Evolutionary conservation across 305 asterid genomes (phyloP), one percentile per base, ranked within the genome.

Genomic region (Nicotiana rustica): DNA sequence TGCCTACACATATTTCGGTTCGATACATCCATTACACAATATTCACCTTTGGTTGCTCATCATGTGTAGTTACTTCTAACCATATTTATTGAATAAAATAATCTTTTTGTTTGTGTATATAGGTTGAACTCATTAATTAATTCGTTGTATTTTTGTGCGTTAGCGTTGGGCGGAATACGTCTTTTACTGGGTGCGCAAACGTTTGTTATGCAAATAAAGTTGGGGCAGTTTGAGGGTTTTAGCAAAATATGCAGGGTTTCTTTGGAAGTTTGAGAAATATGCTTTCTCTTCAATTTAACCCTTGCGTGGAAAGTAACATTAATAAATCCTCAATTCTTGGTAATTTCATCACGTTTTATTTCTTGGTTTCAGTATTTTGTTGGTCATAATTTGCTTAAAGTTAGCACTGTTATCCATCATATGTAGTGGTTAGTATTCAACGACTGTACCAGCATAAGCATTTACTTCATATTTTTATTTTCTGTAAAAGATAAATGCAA

Each of bases 401-500:
- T 14, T 5, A 47, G 7, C 38, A 21, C 8, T 13, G 7, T 71
- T 44, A 47, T 21, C 38, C 61, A 71, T 47, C 78, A 21, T 13
- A 44, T 47, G 13, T 71, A 25, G 64, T 49, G 44, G 44, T 75
- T 25, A 14, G 64, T 38, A 14, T 75, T 49, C 21, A 21, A 19
- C 21, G 14, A 6, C 4, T 49, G 25, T 25, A 52, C 64, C 15
- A 75, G 12, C 44, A 25, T 3, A 49, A 75, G 9, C 44, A 75
- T 47, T 75, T 52, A 21, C 9, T 73, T 73, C 14, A 8, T 21
- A 47, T 19, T 44, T 10, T 70, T 70, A 75, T 14, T 75, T 49
- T 75, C 15, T 41, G 25, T 13, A 73, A 49, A 4, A 73, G 79
- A 49, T 49, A 25, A 52, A 75, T 49, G 64, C 62, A 73, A 73